phyloP scores from a whole-genome alignment of 2,329 filamentous ascomycete genomes.

The Raffaelea arxii region DNA sequence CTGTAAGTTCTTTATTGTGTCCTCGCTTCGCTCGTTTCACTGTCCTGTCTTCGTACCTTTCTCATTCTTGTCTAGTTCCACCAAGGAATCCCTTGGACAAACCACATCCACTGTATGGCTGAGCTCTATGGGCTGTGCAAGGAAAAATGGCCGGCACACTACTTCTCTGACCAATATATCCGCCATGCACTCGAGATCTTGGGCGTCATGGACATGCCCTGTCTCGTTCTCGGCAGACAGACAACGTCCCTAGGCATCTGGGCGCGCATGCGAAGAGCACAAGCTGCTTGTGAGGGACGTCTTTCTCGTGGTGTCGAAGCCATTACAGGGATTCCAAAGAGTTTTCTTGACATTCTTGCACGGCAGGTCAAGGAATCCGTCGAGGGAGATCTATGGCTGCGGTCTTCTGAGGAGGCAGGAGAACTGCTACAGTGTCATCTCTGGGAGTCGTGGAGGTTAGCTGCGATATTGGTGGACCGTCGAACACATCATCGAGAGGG shows the following conservation, averaged over 20 bases:
- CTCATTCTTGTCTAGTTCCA: too few species aligned
- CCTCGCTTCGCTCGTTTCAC: too few species aligned
- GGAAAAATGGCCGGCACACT: neutral
- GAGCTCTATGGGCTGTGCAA: neutral
- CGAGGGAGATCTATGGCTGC: neutral
- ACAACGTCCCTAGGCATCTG: neutral
- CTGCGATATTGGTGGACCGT: neutral
- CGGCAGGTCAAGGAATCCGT: neutral
- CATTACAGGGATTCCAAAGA: neutral
- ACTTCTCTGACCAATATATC: neutral
- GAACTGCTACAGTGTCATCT: neutral
- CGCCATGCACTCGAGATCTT: neutral
- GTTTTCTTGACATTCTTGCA: neutral
- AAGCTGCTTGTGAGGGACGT: neutral
- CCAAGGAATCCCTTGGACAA: neutral
- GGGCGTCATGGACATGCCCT: neutral
- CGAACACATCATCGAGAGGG: neutral
- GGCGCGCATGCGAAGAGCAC: neutral
- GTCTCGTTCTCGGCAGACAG: neutral
- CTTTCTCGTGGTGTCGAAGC: neutral
- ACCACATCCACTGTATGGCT: neutral
- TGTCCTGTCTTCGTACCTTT: too few species aligned
- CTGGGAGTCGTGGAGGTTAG: neutral
- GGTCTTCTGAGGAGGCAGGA: neutral
- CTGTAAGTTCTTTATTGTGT: neutral